phyloP scores from a whole-genome alignment of 2,329 filamentous ascomycete genomes.

The Hymenoscyphus albidus region DNA sequence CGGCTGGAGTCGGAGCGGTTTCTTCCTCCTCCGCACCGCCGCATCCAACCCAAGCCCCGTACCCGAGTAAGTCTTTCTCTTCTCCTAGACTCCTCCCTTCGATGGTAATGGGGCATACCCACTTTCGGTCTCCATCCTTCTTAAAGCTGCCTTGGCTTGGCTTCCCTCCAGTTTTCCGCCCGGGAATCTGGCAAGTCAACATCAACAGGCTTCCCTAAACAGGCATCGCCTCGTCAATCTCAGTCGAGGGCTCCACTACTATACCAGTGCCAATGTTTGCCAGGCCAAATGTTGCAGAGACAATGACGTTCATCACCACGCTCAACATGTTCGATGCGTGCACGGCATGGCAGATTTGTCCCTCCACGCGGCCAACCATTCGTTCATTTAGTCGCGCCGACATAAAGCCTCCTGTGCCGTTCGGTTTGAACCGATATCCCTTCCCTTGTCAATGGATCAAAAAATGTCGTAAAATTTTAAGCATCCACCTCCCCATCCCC shows the following conservation, averaged over 20 bases:
- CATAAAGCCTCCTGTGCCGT: neutral
- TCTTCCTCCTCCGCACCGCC: no score
- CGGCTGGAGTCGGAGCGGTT: no score
- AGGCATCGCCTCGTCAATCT: neutral
- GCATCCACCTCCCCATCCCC: neutral
- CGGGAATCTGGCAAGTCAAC: neutral
- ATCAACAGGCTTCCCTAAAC: neutral
- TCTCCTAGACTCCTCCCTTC: no score
- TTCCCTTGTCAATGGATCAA: neutral
- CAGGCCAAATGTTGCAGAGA: neutral
- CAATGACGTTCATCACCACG: no score
- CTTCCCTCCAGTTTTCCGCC: neutral
- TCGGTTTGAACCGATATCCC: neutral
- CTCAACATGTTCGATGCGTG: neutral
- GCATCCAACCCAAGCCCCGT: no score
- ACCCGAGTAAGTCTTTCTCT: no score
- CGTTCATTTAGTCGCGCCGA: conserved; percentile 1
- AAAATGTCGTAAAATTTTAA: neutral
- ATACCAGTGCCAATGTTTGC: neutral
- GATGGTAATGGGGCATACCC: no score
- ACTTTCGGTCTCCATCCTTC: no score
- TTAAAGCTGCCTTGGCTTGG: no score
- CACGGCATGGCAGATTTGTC: neutral
- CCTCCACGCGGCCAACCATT: neutral
- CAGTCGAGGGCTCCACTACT: neutral